Percentiles rank a stretch among this genome's conserved stretches.
Evolutionary conservation across 306 rosid species (phyloP).

Genomic region (Cicer pinnatifidum): DNA sequence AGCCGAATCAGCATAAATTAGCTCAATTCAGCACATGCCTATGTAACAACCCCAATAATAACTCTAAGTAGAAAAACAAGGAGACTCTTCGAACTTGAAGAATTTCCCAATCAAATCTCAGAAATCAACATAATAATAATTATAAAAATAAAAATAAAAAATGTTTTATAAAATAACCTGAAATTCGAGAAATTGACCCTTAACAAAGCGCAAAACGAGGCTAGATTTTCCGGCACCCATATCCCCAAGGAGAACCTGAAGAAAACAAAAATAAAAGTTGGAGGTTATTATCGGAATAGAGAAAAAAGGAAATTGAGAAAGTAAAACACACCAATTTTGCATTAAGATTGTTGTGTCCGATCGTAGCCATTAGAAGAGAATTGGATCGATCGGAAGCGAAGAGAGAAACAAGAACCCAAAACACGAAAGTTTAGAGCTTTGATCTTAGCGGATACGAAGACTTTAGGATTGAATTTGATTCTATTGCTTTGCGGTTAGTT

Average conservation of each 20-base stretch:
- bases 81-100: not conserved
- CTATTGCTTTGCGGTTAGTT: conserved; percentile 49
- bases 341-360: conserved; percentile 64
- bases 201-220: conserved; percentile 68
- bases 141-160: not conserved
- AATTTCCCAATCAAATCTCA: conserved; percentile 36
- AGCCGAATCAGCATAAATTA: conserved; percentile 16
- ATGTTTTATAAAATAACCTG: conserved; percentile 44
- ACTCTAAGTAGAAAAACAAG: too few species aligned
- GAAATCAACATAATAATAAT: not conserved
- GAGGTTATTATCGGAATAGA: conserved; percentile 24
- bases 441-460: conserved; percentile 5
- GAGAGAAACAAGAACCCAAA: conserved; percentile 38
- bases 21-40: conserved; percentile 21
- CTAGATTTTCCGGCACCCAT: conserved; percentile 75
- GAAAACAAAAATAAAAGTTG: conserved; percentile 11
- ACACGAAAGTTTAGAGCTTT: conserved; percentile 23
- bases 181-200: conserved; percentile 69
- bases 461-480: conserved; percentile 28
- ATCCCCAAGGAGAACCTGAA: conserved; percentile 70
- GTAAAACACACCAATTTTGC: conserved; percentile 57
- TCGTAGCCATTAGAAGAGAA: conserved; percentile 60
- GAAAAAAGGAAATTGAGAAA: conserved; percentile 31
- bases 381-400: conserved; percentile 50
- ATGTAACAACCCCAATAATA: too few species aligned